A percentile compares a stretch with the other conserved stretches of the same genome.
These are phyloP conservation scores for Fusarium sp. DNA, from an alignment of 2,329 filamentous ascomycete genomes.

Conservation along the genomic window DNA sequence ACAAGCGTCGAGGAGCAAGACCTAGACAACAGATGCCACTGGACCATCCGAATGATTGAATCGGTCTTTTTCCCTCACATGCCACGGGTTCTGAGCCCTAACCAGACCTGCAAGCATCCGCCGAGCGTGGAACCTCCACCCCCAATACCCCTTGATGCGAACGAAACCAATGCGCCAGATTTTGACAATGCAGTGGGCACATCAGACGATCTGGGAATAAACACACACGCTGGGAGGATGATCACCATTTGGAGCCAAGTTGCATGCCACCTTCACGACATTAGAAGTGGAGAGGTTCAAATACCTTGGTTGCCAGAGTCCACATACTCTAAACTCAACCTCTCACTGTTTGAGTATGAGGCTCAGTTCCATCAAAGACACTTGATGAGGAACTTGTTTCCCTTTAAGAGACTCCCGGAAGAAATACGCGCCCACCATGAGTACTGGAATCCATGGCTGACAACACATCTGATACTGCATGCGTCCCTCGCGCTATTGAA, in stretches of 20 bases:
- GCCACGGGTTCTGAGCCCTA: background rate
- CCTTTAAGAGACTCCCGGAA: background rate
- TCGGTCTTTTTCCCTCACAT: constrained; percentile 1
- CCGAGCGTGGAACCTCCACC: background rate
- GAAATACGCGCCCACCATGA: background rate
- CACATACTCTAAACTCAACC: constrained; percentile 8
- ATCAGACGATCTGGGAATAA: background rate
- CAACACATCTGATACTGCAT: constrained; percentile 4
- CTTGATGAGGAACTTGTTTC: constrained; percentile 9
- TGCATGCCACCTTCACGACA: constrained; percentile 1
- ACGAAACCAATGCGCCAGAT: background rate
- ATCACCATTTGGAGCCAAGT: constrained; percentile 1
- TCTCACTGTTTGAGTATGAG: constrained; percentile 10
- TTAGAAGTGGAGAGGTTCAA: background rate
- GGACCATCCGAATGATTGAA: constrained; percentile 7
- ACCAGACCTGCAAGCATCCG: background rate
- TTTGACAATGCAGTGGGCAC: constrained; percentile 2
- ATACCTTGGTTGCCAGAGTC: constrained; percentile 16
- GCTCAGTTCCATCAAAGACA: constrained; percentile 13
- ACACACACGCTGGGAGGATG: background rate
- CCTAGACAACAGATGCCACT: background rate
- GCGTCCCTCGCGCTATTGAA: constrained; percentile 13
- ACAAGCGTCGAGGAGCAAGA: fast-evolving
- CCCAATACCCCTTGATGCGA: background rate
- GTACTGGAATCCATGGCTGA: constrained; percentile 18